These are phyloP conservation scores for Mytilinidion resinicola DNA, from an alignment of 495 filamentous ascomycete genomes.

Conservation along the genomic window DNA sequence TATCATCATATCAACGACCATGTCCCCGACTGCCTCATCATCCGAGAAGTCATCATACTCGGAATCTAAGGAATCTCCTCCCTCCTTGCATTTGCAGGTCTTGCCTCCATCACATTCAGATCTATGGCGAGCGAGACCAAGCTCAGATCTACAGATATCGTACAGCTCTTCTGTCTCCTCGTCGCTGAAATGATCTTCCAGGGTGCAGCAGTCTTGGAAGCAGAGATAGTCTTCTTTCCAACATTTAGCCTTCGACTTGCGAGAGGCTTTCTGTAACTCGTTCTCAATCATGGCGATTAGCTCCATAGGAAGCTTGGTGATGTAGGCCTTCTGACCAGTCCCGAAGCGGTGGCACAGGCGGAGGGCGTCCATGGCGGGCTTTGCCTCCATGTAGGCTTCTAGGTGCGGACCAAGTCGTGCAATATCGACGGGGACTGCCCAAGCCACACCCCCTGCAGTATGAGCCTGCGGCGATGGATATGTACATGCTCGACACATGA, in stretches of 20 bases:
- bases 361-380: slow-evolving; percentile 1
- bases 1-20: neutral
- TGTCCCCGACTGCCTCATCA: neutral
- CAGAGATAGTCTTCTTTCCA: slow-evolving; percentile 1
- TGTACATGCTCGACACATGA: no score
- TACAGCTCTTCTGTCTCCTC: neutral
- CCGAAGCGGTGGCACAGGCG: slow-evolving; percentile 15
- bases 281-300: slow-evolving; percentile 5
- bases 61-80: neutral
- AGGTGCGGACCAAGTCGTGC: neutral
- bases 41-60: neutral
- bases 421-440: slow-evolving; percentile 2
- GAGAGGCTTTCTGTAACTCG: neutral
- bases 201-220: neutral
- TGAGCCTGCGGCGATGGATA: no score
- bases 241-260: neutral
- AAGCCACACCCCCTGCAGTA: neutral
- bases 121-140: neutral
- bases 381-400: slow-evolving; percentile 2
- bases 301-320: slow-evolving; percentile 16
- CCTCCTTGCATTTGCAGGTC: neutral
- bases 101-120: neutral
- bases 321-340: neutral
- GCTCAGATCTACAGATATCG: no score
- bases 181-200: neutral